These are phyloP conservation scores for Neolecta irregularis DNA, from an alignment of 1,139 yeast genomes.

Conservation along the genomic window DNA sequence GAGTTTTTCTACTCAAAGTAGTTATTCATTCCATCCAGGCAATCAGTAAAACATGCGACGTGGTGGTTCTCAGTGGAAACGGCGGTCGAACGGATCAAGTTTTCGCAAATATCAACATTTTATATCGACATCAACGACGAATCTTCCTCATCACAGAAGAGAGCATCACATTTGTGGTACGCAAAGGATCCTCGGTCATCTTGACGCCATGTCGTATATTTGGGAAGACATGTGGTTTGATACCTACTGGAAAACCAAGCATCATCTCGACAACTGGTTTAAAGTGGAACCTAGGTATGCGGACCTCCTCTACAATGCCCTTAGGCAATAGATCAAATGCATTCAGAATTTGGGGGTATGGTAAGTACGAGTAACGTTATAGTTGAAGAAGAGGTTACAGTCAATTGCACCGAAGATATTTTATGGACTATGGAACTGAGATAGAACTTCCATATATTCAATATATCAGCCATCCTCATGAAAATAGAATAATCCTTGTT, in stretches of 20 bases:
- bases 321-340: background rate
- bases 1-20: background rate
- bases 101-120: slow-evolving; percentile 1
- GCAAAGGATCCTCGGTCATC: background rate
- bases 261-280: slow-evolving; percentile 1
- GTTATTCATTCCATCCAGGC: background rate
- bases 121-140: slow-evolving; percentile 1
- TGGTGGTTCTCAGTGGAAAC: slow-evolving; percentile 1
- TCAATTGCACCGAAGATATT: background rate
- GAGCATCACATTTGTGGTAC: slow-evolving; percentile 1
- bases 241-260: slow-evolving; percentile 1
- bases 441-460: no score
- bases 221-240: slow-evolving; percentile 2
- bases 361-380: background rate
- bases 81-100: slow-evolving; percentile 3
- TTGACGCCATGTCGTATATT: background rate
- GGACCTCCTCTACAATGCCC: no score
- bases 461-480: no score
- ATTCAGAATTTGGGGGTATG: background rate
- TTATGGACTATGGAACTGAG: slow-evolving; percentile 29
- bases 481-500: no score
- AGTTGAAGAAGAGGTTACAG: background rate
- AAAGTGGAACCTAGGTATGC: no score
- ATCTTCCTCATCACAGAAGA: background rate
- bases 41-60: background rate